Percentiles rank a stretch among this genome's conserved stretches.
These are phyloP conservation scores for Suillus tomentosus DNA, from an alignment of 768 basidiomycete species.

Conservation along the genomic window DNA sequence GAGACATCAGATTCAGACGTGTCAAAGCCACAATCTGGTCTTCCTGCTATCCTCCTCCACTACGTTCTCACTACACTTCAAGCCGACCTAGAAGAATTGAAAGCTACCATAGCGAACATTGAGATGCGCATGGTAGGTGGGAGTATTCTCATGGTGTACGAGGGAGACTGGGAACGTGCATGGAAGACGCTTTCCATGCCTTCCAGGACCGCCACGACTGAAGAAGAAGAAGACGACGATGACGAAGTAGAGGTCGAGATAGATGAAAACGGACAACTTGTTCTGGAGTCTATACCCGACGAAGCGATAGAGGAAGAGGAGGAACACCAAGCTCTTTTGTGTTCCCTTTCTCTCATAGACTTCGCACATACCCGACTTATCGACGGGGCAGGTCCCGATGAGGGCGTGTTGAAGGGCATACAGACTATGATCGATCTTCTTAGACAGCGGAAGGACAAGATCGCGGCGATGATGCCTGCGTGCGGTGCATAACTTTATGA, in stretches of 20 bases:
- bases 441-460: conserved; percentile 53
- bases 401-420: conserved; percentile 75
- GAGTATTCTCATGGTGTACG: conserved; percentile 83
- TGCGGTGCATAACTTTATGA: neutral
- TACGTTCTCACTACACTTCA: conserved; percentile 60
- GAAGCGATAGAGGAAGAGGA: conserved; percentile 29
- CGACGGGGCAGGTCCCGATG: conserved; percentile 75
- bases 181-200: conserved; percentile 37
- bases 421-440: conserved; percentile 64
- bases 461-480: conserved; percentile 24
- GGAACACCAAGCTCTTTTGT: conserved; percentile 30
- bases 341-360: conserved; percentile 82
- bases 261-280: conserved; percentile 28
- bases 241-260: conserved; percentile 40
- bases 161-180: conserved; percentile 53
- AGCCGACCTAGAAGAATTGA: conserved; percentile 53
- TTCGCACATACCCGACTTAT: conserved; percentile 84
- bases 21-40: conserved; percentile 41
- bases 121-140: conserved; percentile 83
- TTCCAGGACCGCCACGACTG: conserved; percentile 13
- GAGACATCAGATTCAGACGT: conserved; percentile 12
- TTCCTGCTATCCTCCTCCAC: conserved; percentile 55
- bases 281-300: conserved; percentile 26
- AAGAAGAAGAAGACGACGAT: conserved; percentile 39
- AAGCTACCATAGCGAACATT: conserved; percentile 46